Conservation (phyloP, 2,329 filamentous ascomycete genomes). For the Cadophora malorum region DNA sequence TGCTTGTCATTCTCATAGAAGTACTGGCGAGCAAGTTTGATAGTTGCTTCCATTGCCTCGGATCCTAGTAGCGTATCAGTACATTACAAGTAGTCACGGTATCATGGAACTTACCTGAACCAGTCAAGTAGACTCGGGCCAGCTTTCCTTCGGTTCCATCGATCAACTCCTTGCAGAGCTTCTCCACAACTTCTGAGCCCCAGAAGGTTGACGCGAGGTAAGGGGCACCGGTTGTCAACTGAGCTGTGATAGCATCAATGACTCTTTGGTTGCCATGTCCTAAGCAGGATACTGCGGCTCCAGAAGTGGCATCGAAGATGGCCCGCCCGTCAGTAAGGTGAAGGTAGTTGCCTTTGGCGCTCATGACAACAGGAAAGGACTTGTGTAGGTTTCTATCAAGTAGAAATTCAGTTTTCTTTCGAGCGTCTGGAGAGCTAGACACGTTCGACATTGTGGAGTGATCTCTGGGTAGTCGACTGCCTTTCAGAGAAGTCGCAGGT, state of each 20-base stretch:
- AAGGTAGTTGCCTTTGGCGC: slow-evolving; percentile 41
- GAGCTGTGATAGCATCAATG: slow-evolving; percentile 61
- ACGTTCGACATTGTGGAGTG: slow-evolving; percentile 21
- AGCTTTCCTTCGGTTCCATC: slow-evolving; percentile 53
- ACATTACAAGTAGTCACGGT: not conserved
- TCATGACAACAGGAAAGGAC: slow-evolving; percentile 39
- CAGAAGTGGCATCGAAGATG: slow-evolving; percentile 76
- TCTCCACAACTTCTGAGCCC: slow-evolving; percentile 58
- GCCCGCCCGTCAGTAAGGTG: slow-evolving; percentile 53
- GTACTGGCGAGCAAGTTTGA: slow-evolving; percentile 73
- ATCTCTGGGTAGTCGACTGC: slow-evolving; percentile 25
- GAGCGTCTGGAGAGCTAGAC: slow-evolving; percentile 19
- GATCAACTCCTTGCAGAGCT: slow-evolving; percentile 51
- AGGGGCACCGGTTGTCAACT: slow-evolving; percentile 60
- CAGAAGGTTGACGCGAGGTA: slow-evolving; percentile 68
- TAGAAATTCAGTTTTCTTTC: slow-evolving; percentile 35
- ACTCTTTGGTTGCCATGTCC: slow-evolving; percentile 71
- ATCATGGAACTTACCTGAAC: slow-evolving; percentile 55
- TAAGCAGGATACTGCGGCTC: slow-evolving; percentile 74
- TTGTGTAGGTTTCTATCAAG: slow-evolving; percentile 43
- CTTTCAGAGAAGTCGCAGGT: slow-evolving; percentile 1
- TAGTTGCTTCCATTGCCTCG: slow-evolving; percentile 71
- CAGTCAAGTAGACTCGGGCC: slow-evolving; percentile 60
- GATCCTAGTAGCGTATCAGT: slow-evolving; percentile 54
- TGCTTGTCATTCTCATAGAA: slow-evolving; percentile 59